phyloP scores from a whole-genome alignment of 192 early-diverging fungal species.

The Obelidium mucronatum region DNA sequence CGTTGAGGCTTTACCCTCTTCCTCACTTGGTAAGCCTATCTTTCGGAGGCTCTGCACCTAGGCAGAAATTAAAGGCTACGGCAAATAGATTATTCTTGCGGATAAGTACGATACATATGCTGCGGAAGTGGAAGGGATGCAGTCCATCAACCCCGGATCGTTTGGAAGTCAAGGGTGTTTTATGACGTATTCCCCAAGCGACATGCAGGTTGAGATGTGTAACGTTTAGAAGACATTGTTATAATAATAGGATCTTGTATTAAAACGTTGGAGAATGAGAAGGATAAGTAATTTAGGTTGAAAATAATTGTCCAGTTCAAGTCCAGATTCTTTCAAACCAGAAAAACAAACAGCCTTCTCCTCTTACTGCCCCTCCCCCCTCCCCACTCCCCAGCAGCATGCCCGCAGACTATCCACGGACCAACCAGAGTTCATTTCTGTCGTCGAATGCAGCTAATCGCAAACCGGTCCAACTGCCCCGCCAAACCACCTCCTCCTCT shows the following conservation, averaged over 20 bases:
- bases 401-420: neutral
- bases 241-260: too few relatives aligned
- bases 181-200: constrained; percentile 78
- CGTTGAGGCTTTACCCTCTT: constrained; percentile 85
- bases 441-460: neutral
- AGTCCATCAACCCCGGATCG: constrained; percentile 82
- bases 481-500: too few relatives aligned
- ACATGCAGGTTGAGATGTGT: constrained; percentile 17
- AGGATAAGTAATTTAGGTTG: too few relatives aligned
- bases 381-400: too few relatives aligned
- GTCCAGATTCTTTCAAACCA: neutral
- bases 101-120: constrained; percentile 86
- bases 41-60: too few relatives aligned
- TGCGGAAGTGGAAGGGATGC: constrained; percentile 58
- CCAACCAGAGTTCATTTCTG: too few relatives aligned
- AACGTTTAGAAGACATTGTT: neutral
- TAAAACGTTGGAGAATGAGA: neutral
- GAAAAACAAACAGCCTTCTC: neutral
- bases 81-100: constrained; percentile 76
- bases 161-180: constrained; percentile 71
- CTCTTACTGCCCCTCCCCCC: neutral
- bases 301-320: too few relatives aligned
- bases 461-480: too few relatives aligned
- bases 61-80: too few relatives aligned
- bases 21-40: constrained; percentile 76